Percentiles rank a stretch among this genome's conserved stretches.
Conservation (phyloP, 2,329 filamentous ascomycete species). For the Epichloe coenophiala region DNA sequence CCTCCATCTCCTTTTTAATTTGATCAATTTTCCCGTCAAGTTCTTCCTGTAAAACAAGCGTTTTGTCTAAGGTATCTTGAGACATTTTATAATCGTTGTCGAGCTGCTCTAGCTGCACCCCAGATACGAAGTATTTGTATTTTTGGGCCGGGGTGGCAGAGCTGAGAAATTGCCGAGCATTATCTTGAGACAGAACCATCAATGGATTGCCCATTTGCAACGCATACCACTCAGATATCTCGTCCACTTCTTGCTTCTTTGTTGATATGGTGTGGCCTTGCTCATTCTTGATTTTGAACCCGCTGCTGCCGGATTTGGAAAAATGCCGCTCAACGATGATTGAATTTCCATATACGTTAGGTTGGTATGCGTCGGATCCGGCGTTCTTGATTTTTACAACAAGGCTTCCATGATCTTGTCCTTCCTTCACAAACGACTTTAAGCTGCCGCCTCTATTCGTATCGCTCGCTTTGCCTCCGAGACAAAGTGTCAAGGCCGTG, state of each 20-base stretch:
- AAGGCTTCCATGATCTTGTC: slow-evolving; percentile 61
- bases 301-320: slow-evolving; percentile 55
- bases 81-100: slow-evolving; percentile 84
- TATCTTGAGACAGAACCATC: slow-evolving; percentile 90
- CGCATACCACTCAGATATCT: slow-evolving; percentile 85
- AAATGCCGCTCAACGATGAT: slow-evolving; percentile 92
- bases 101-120: slow-evolving; percentile 83
- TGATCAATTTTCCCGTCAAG: slow-evolving; percentile 19
- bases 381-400: slow-evolving; percentile 83
- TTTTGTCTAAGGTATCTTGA: slow-evolving; percentile 63
- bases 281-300: slow-evolving; percentile 75
- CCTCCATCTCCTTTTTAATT: slow-evolving; percentile 33
- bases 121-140: slow-evolving; percentile 92
- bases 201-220: slow-evolving; percentile 94
- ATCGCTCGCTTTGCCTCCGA: slow-evolving; percentile 86
- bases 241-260: slow-evolving; percentile 77
- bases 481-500: slow-evolving; percentile 81
- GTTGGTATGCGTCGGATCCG: slow-evolving; percentile 72
- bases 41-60: slow-evolving; percentile 23
- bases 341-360: slow-evolving; percentile 65
- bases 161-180: slow-evolving; percentile 85
- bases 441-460: slow-evolving; percentile 87
- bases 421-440: slow-evolving; percentile 84
- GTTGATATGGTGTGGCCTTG: slow-evolving; percentile 60
- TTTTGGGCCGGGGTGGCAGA: slow-evolving; percentile 71